Conservation (phyloP, 2,329 filamentous ascomycete species). For the Plectosphaerella sp. region DNA sequence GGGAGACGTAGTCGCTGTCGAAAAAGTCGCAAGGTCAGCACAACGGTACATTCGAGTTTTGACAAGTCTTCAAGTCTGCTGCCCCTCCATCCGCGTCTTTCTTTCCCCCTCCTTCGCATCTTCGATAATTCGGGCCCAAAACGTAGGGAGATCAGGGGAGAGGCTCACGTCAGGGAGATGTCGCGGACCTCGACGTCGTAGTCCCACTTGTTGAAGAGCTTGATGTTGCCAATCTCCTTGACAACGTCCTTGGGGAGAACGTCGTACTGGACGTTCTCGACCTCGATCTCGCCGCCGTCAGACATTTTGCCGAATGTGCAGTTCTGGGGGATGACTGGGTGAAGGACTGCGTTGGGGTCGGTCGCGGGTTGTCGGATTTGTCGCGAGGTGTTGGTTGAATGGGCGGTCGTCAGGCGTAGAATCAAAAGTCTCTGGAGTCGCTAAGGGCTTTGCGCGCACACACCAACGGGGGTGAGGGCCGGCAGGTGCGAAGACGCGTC, state of each 20-base stretch:
- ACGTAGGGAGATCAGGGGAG: not conserved
- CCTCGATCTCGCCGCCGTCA: constrained; percentile 91
- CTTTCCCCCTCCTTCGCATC: not conserved
- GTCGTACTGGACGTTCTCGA: constrained; percentile 72
- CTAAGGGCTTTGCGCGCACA: not conserved
- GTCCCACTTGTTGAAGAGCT: constrained; percentile 96
- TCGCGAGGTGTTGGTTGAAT: constrained; percentile 1
- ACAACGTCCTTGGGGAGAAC: constrained; percentile 91
- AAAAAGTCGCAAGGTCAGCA: constrained; percentile 24
- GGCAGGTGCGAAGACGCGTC: not conserved
- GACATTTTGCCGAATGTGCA: constrained; percentile 63
- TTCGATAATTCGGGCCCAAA: not conserved
- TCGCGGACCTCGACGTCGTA: constrained; percentile 99
- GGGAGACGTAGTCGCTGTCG: constrained; percentile 96
- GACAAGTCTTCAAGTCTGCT: too few species aligned
- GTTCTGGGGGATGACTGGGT: constrained; percentile 7
- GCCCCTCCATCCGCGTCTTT: not conserved
- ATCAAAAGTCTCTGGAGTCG: not conserved
- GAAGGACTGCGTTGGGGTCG: constrained; percentile 10
- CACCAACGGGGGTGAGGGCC: not conserved
- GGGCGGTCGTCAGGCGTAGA: not conserved
- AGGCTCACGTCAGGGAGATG: constrained; percentile 87
- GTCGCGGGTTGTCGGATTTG: constrained; percentile 11
- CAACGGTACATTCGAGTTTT: not conserved
- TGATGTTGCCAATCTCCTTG: constrained; percentile 84